Evolutionary conservation across 2,329 filamentous ascomycete genomes (phyloP), one percentile per base, ranked within the genome.

Genomic region (Aspergillus neoniger): DNA sequence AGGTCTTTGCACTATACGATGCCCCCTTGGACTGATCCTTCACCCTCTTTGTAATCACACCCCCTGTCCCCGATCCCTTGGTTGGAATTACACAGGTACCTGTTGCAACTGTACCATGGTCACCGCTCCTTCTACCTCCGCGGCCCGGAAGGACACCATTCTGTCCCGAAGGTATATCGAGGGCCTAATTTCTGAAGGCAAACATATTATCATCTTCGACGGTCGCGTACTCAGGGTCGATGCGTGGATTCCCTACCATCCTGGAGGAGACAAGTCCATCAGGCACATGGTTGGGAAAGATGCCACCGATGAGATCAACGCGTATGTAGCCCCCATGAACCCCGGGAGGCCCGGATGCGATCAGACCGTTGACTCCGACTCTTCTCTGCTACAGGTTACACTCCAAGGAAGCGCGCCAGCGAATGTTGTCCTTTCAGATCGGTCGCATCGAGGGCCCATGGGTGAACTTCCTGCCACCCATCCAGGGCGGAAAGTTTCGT

Each of bases 291-390:
- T 98, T 62, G 92, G 92, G 63, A 87, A 90, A 77, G 92, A 96
- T 85, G 94, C 92, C 54, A 97, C 94, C 10, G 93, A 97, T 76
- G 95, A 98, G 78, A 88, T 98, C 63, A 91, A 89, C 75, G 91
- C 89, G 91, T 97, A 84, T 54, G 89, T 82, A 49, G 54, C 61
- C 58, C 58, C 58, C 58, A 36, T 47, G 30, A 19, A 36, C 32
- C 41, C 36, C 50, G 57, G 57, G 53, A 67, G 58, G 7, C 30
- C 49, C 32, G 47, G 28, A 5, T 21, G 41, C 19, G 17, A 39
- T 32, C 19, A 19, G 52, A 28, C 65, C 68, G 60, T 65, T 58
- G 17, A 53, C 64, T 63, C 55, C 51, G 32, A n/a, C 10, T 15
- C 28, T 21, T 43, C 63, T 68, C 58, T 69, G 39, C 38, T 48